Evolutionary conservation across 805 yeast species (phyloP), one percentile per base, ranked within the genome.

Genomic region (Candida pini): DNA sequence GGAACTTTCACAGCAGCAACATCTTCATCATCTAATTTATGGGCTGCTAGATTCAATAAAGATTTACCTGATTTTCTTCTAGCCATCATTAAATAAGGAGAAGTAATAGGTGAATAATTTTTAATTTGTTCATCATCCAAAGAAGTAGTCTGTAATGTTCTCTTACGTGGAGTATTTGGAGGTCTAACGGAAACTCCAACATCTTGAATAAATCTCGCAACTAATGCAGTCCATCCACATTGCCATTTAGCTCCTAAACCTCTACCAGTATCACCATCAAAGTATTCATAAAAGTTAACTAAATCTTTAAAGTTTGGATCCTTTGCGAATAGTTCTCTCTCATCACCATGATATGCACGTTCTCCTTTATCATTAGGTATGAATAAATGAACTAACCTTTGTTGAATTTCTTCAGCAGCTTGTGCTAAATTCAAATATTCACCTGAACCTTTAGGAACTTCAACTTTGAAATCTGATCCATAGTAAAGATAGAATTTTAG

Each of bases 191-290:
- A 71, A 30, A 77, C 71, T 40, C 96, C 96, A 28, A 84, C 83
- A 61, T 89, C 90, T 54, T 84, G 92, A 52, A 89, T 85, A 75
- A 88, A 76, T 61, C 90, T 83, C 28, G 95, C 95, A 34, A 87
- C 92, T 30, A 89, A 69, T 0, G 95, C 89, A 1, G 96, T 88
- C 97, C 97, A 88, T 9, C 97, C 97, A 68, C 88, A 81, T 63
- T 88, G 97, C 64, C 89, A 96, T 34, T 88, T 78, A 2, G 96
- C 87, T 22, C 97, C 97, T 38, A 88, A 63, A 5, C 96, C 97
- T 47, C 95, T 73, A 26, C 97, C 97, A 2, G 92, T 82, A 55
- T 88, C 97, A 46, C 95, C 96, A 51, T 88, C 94, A 56, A 88
- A 88, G 56, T 81, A 88, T 64, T 88, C 97, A 55, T 76, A 83